These are phyloP conservation scores for Hypomontagnella submonticulosa DNA, from an alignment of 495 filamentous ascomycete species.

Conservation along the genomic window DNA sequence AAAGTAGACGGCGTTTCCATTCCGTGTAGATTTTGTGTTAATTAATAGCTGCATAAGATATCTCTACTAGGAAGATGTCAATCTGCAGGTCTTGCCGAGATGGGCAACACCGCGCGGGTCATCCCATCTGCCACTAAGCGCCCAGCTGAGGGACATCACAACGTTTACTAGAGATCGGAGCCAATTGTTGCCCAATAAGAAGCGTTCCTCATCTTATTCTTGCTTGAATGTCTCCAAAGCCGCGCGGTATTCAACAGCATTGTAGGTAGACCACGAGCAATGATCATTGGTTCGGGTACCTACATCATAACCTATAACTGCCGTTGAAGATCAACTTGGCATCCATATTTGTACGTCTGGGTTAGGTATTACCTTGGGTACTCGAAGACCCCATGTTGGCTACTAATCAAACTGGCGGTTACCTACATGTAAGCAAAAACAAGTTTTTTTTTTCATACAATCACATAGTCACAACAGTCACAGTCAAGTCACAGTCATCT, in stretches of 20 bases:
- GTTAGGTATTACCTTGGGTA: slow-evolving; percentile 18
- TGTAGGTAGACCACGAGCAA: slow-evolving; percentile 2
- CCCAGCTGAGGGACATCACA: slow-evolving; percentile 23
- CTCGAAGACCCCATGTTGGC: not conserved
- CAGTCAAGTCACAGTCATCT: too few species aligned
- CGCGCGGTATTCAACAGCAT: slow-evolving; percentile 31
- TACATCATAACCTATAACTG: slow-evolving; percentile 4
- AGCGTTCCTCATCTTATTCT: too few species aligned
- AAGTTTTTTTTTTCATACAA: too few species aligned
- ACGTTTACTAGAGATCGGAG: not conserved
- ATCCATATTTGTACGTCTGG: not conserved
- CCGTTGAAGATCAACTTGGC: slow-evolving; percentile 10
- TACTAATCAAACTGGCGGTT: too few species aligned
- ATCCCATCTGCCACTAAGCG: slow-evolving; percentile 29
- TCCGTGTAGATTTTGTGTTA: slow-evolving; percentile 20
- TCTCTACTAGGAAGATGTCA: slow-evolving; percentile 32
- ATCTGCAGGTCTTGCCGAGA: slow-evolving; percentile 25
- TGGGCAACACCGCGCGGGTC: slow-evolving; percentile 24
- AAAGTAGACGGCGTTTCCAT: slow-evolving; percentile 30
- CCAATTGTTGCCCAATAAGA: slow-evolving; percentile 18
- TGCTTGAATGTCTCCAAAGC: slow-evolving; percentile 11
- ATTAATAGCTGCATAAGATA: slow-evolving; percentile 34
- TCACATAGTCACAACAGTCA: too few species aligned
- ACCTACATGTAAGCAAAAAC: too few species aligned
- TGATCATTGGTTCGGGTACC: slow-evolving; percentile 22